Conservation (phyloP, 2,329 filamentous ascomycete genomes). For the Colletotrichum sp. region DNA sequence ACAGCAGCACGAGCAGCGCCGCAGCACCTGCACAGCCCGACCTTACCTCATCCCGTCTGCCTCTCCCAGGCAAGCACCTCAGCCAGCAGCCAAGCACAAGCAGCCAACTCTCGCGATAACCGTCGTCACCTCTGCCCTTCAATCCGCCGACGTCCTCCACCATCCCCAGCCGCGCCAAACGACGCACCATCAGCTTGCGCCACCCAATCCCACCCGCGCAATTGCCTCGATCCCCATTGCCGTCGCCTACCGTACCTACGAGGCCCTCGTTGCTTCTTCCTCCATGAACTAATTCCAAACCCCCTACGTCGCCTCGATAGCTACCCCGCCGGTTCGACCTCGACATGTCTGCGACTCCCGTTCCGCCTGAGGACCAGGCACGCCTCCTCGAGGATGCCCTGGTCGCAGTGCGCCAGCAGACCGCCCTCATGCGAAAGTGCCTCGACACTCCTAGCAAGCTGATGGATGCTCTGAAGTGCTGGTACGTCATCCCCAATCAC, state of each 20-base stretch:
- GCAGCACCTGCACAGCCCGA: background rate
- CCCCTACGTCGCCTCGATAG: slow-evolving; percentile 19
- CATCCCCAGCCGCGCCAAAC: background rate
- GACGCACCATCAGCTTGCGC: background rate
- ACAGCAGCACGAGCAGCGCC: background rate
- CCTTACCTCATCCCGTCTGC: slow-evolving; percentile 12
- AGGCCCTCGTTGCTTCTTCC: background rate
- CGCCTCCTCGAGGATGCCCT: slow-evolving; percentile 97
- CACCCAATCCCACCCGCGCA: background rate
- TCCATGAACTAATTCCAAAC: slow-evolving; percentile 11
- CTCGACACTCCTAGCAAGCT: slow-evolving; percentile 97
- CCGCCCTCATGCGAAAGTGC: slow-evolving; percentile 95
- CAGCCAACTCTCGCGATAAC: background rate
- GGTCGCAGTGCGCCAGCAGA: slow-evolving; percentile 95
- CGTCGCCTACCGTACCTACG: background rate
- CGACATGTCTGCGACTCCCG: slow-evolving; percentile 55
- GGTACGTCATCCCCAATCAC: slow-evolving; percentile 63
- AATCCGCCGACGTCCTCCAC: background rate
- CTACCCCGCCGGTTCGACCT: slow-evolving; percentile 22
- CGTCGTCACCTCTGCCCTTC: slow-evolving; percentile 6
- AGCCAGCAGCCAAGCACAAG: background rate
- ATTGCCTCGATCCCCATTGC: background rate
- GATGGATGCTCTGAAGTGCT: slow-evolving; percentile 99
- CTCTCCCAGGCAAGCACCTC: background rate
- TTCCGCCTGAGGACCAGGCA: slow-evolving; percentile 79